Base-by-base conservation (phyloP, 441 rosid genomes). In the Arabidopsis lyrata region DNA sequence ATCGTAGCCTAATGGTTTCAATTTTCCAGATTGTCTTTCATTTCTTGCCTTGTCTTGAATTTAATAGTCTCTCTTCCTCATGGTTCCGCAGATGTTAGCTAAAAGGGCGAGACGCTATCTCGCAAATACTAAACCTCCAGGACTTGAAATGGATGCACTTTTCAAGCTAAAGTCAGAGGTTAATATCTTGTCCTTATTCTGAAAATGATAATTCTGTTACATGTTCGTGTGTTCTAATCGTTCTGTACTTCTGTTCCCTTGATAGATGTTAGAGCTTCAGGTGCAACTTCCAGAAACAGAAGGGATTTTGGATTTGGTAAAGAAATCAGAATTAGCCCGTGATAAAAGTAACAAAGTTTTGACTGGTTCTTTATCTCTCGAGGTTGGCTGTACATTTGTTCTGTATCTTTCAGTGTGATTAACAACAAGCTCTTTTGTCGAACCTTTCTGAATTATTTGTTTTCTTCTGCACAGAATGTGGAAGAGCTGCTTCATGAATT, bases 101-200 rank as follows among this genome's bases (percentile, higher is more conserved):
- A 84, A 90, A 27, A 78, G 73, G 60, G 92, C 84, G 54, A 86
- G 78, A 77, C 73, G 74, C 77, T 86, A 78, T 80, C 62, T 87
- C 64, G 57, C 76, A 24, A 83, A 81, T 63, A 79, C 81, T 68
- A 53, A 78, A 22, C 42, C 78, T 64, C 80, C 84, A 73, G 84
- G 85, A 27, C 50, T 87, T 59, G 86, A 86, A 70, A 63, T 95
- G 67, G 87, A 83, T 67, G 70, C 71, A 68, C 93, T 95, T 49
- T 70, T 80, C 85, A 88, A 88, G 88, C 87, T 93, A 52, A 86
- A 87, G 75, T 82, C 87, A 38, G 88, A 95, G 99, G 99, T 93
- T 77, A 76, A 66, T 66, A 32, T 9, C 53, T 65, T 65, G 70
- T 70, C 61, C 61, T 68, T 58, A 14, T 75, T 77, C 54, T 69